phyloP scores from a whole-genome alignment of 305 asterid species.

The Andrographis paniculata region DNA sequence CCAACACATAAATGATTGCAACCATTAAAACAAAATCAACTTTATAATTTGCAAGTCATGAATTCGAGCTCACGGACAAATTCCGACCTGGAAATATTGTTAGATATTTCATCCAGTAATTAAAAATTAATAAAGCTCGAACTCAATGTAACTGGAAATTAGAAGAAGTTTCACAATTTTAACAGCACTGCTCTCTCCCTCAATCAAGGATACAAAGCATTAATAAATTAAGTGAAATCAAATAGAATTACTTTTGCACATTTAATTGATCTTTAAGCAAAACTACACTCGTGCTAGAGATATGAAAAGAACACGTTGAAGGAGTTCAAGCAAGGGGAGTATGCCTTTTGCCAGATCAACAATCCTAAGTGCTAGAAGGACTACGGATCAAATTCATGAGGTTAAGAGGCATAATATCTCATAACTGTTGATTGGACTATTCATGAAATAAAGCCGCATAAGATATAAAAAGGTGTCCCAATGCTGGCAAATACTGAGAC shows the following conservation, averaged over 20 bases:
- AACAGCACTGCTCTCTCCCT: too few relatives aligned
- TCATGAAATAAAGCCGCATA: slow-evolving; percentile 4
- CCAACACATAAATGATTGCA: slow-evolving; percentile 7
- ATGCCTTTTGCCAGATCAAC: slow-evolving; percentile 2
- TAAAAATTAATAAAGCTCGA: too few relatives aligned
- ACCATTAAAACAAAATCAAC: neutral
- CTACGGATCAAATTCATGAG: neutral
- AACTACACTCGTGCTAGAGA: neutral
- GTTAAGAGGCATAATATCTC: slow-evolving; percentile 5
- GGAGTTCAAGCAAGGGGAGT: neutral
- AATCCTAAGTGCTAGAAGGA: slow-evolving; percentile 1
- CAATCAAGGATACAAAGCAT: too few relatives aligned
- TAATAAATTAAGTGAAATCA: too few relatives aligned
- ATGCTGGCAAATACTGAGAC: neutral
- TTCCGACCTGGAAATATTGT: too few relatives aligned
- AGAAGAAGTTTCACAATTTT: too few relatives aligned
- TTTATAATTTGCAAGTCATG: neutral
- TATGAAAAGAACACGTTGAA: neutral
- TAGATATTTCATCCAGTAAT: too few relatives aligned
- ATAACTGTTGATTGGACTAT: slow-evolving; percentile 1
- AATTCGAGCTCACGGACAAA: too few relatives aligned
- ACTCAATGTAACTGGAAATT: too few relatives aligned
- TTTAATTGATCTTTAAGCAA: too few relatives aligned
- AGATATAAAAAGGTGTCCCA: too few relatives aligned
- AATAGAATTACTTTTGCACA: too few relatives aligned